Evolutionary conservation across 2,329 filamentous ascomycete species (phyloP).

Genomic region (Aspergillus carbonarius): DNA sequence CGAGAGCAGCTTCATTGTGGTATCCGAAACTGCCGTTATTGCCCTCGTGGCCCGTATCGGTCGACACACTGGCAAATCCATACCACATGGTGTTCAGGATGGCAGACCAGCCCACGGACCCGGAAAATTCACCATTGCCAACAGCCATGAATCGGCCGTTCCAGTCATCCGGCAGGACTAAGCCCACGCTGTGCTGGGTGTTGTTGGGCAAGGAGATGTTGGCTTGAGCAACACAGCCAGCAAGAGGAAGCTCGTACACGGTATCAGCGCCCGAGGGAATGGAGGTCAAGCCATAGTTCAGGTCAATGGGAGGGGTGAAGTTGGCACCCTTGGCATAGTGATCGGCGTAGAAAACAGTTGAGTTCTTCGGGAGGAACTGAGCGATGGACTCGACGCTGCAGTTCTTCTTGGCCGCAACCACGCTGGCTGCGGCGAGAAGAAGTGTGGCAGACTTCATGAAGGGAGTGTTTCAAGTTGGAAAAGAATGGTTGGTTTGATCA

Average conservation of each 20-base stretch:
- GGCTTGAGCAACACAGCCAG: slow-evolving; percentile 4
- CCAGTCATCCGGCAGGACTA: slow-evolving; percentile 1
- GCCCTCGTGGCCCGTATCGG: slow-evolving; percentile 5
- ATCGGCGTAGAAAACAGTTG: slow-evolving; percentile 3
- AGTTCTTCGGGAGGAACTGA: not conserved
- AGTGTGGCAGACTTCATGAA: not conserved
- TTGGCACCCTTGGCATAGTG: slow-evolving; percentile 1
- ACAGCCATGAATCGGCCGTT: slow-evolving; percentile 5
- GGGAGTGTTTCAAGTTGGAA: not conserved
- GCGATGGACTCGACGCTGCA: slow-evolving; percentile 3
- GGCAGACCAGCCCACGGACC: slow-evolving; percentile 4
- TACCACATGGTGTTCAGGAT: slow-evolving; percentile 7
- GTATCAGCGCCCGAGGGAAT: not conserved
- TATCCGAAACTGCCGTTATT: slow-evolving; percentile 7
- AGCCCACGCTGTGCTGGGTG: slow-evolving; percentile 4
- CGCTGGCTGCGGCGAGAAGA: not conserved
- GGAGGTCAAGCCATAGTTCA: slow-evolving; percentile 3
- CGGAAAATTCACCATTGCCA: slow-evolving; percentile 3
- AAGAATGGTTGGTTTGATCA: not conserved
- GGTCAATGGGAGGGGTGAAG: slow-evolving; percentile 3
- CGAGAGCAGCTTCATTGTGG: slow-evolving; percentile 18
- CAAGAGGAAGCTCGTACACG: slow-evolving; percentile 2
- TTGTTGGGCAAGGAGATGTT: slow-evolving; percentile 7
- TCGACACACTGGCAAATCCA: slow-evolving; percentile 6
- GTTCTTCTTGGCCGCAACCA: slow-evolving; percentile 4